A percentile compares a stretch with the other conserved stretches of the same genome.
These are phyloP conservation scores for Boechera retrofracta DNA, from an alignment of 345 rosid species.

Conservation along the genomic window DNA sequence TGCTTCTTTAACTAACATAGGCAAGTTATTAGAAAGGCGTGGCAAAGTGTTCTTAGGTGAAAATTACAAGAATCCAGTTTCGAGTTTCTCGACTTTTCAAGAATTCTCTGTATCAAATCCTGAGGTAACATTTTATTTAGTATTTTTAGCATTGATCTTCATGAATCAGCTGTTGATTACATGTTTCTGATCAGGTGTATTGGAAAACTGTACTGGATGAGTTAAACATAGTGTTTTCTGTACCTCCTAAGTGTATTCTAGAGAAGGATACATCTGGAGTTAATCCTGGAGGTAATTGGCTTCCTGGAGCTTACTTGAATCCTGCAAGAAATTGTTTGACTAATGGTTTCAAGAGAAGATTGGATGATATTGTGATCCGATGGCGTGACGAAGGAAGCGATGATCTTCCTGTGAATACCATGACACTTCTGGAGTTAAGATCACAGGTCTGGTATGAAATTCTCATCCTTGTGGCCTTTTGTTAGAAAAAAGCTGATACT, in stretches of 20 bases:
- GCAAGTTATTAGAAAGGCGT: slow-evolving; percentile 65
- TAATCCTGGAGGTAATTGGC: slow-evolving; percentile 87
- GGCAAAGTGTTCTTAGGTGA: slow-evolving; percentile 80
- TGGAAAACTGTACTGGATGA: slow-evolving; percentile 84
- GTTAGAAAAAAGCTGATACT: background rate
- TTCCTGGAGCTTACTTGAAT: slow-evolving; percentile 84
- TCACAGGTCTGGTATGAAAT: slow-evolving; percentile 82
- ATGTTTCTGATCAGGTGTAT: slow-evolving; percentile 56
- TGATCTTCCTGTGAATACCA: slow-evolving; percentile 62
- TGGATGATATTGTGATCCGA: slow-evolving; percentile 64
- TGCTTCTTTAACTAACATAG: slow-evolving; percentile 72
- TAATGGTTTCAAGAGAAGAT: slow-evolving; percentile 54
- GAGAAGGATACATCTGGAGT: slow-evolving; percentile 48
- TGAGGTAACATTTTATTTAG: slow-evolving; percentile 57
- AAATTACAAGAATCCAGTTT: slow-evolving; percentile 70
- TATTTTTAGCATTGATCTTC: background rate
- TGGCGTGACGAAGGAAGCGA: slow-evolving; percentile 93
- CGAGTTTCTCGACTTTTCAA: slow-evolving; percentile 85
- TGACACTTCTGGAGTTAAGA: slow-evolving; percentile 79
- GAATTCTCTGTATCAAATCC: slow-evolving; percentile 85
- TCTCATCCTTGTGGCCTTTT: slow-evolving; percentile 18
- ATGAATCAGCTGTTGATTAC: background rate
- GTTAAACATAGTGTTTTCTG: slow-evolving; percentile 60
- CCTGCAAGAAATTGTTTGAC: slow-evolving; percentile 78
- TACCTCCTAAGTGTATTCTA: slow-evolving; percentile 69